Evolutionary conservation across 1,284 basidiomycete species (phyloP), one percentile per base, ranked within the genome.

Genomic region (Cystobasidiaceae sp.): DNA sequence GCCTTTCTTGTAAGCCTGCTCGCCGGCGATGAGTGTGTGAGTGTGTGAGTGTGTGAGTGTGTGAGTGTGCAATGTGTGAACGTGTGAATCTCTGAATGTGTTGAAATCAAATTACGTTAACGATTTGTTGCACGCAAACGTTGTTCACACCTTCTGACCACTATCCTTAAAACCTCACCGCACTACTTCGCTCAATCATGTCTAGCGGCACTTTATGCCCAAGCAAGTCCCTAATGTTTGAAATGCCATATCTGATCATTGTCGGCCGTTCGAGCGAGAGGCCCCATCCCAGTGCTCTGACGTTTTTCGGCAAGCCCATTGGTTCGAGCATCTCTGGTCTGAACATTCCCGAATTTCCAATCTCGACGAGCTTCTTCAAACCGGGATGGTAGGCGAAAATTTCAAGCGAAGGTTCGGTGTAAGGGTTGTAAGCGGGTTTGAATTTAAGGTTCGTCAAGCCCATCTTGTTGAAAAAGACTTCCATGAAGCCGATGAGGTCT

Each of bases 301-400:
- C 93, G 72, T 93, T 93, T 71, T 93, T 90, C 2, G 96, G 96
- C 75, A 99, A 86, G 44, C 96, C 96, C 93, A 98, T 98, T 8
- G 96, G 93, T 75, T 93, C 91, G 50, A 99, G 82, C 94, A 99
- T 98, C 77, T 99, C 96, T 2, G 96, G 96, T 39, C 96, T 85
- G 87, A 99, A 99, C 89, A 99, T 96, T 48, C 96, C 96, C 73
- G 90, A 94, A 80, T 83, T 83, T 57, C 81, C 82, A 65, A 83
- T 82, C 75, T 98, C 94, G 50, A 99, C 94, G 93, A 96, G 98
- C 76, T 92, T 91, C 75, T 88, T 82, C 46, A 98, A 82, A 73
- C 88, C 86, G 50, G 93, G 90, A 76, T 99, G 96, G 84, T 93
- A 98, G 33, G 93, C 93, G 79, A 97, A 99, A 72, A 99, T 96